phyloP scores from a whole-genome alignment of 768 basidiomycete genomes.

The Pleurotus pulmonarius region DNA sequence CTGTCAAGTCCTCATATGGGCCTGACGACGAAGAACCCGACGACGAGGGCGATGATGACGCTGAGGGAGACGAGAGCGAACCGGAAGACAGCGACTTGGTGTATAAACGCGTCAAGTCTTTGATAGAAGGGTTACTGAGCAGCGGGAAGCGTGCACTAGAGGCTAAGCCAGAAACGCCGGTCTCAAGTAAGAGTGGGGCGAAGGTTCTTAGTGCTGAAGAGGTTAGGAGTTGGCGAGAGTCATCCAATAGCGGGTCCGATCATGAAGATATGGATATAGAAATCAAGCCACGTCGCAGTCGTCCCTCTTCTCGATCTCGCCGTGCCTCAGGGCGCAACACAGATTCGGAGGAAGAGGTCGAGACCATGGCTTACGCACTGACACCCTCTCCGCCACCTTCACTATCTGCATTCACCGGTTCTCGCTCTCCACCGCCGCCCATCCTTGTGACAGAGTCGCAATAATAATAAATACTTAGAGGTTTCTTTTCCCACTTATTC shows the following conservation, averaged over 20 bases:
- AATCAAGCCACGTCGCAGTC: slow-evolving; percentile 26
- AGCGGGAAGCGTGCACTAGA: slow-evolving; percentile 62
- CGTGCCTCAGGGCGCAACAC: slow-evolving; percentile 16
- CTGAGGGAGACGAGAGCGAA: slow-evolving; percentile 40
- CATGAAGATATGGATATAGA: slow-evolving; percentile 16
- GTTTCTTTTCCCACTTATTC: background rate
- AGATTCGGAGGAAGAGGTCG: slow-evolving; percentile 39
- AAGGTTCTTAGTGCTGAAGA: slow-evolving; percentile 77
- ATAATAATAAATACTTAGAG: slow-evolving; percentile 12
- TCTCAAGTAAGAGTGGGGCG: slow-evolving; percentile 40
- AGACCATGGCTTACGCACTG: slow-evolving; percentile 29
- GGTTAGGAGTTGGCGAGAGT: slow-evolving; percentile 54
- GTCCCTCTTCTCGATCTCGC: slow-evolving; percentile 17
- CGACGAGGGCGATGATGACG: slow-evolving; percentile 47
- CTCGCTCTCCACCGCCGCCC: slow-evolving; percentile 1
- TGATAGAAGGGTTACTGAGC: slow-evolving; percentile 61
- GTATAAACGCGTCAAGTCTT: slow-evolving; percentile 59
- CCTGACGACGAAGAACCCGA: slow-evolving; percentile 40
- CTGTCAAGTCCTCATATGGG: slow-evolving; percentile 46
- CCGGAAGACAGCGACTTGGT: slow-evolving; percentile 45
- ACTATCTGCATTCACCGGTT: slow-evolving; percentile 29
- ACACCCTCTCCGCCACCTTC: slow-evolving; percentile 26
- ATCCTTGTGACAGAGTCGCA: slow-evolving; percentile 27
- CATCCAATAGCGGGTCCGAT: slow-evolving; percentile 18
- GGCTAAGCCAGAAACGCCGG: slow-evolving; percentile 48